Base-by-base conservation (phyloP, 2,329 filamentous ascomycete genomes). In the Ciborinia camelliae region DNA sequence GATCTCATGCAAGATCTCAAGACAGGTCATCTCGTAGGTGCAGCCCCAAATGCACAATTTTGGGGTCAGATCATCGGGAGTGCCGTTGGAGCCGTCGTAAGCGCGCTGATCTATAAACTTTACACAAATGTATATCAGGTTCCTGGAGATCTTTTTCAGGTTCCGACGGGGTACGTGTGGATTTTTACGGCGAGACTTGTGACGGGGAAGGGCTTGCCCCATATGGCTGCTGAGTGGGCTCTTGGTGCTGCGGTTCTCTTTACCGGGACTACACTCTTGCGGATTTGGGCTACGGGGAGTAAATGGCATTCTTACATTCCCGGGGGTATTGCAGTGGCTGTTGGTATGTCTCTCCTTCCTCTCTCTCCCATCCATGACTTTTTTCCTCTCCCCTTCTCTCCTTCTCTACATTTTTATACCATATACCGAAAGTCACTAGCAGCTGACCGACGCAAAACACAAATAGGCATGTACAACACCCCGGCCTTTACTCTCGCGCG, bases 1-100 rank as follows among this genome's bases (percentile, higher is more conserved):
- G 95, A 99, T 76, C 86, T 99, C 63, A 91, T 99, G 84, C 95
- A 99, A 75, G 95, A 99, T 75, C 84, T 99, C 37, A 99, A 99
- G 77, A 97, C 95, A 0, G 95, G 95, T 0, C 93, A 99, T 76
- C 80, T 99, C 0, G 84, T 99, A 0, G 93, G 94, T 14, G 95
- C 95, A 0, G 90, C 92, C 4, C 95, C 95, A 0, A 95, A 90
- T 71, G 95, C 95, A 0, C 95, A 99, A 73, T 99, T 99, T 75
- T 97, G 91, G 83, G 95, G 95, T 0, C 95, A 99, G 75, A 86
- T 98, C 26, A 93, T 99, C 62, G 95, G 95, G 5, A 91, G 90
- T 43, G 89, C 91, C 0, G 87, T 91, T 2, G 95, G 95, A 1
- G 93, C 95, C 0, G 82, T 98, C 14, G 84, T 96, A 7, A 94